phyloP scores from a whole-genome alignment of 768 basidiomycete species.

The Suillus discolor region DNA sequence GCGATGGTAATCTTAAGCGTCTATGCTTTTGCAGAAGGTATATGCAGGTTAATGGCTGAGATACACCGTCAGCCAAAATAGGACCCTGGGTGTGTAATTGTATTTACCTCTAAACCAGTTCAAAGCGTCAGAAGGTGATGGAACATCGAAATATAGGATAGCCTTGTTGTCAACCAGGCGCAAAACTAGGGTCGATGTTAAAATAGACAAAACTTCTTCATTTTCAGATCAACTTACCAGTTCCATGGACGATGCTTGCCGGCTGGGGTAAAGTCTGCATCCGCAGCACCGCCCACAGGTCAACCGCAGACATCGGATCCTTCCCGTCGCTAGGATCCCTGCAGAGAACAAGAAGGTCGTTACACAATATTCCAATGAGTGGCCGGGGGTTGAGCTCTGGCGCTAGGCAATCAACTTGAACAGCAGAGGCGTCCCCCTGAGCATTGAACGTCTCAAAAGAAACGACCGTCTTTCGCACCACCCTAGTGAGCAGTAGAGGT shows the following conservation, averaged over 20 bases:
- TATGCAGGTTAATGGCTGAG: constrained; percentile 86
- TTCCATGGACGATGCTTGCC: constrained; percentile 87
- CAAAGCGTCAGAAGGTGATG: constrained; percentile 80
- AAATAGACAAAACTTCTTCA: not conserved
- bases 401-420: constrained; percentile 89
- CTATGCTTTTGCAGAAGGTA: constrained; percentile 79
- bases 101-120: constrained; percentile 86
- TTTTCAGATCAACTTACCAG: constrained; percentile 48
- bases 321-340: constrained; percentile 82
- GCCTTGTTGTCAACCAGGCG: constrained; percentile 92
- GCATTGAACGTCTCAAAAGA: constrained; percentile 81
- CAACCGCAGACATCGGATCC: constrained; percentile 74
- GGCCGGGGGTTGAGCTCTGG: constrained; percentile 83
- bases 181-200: constrained; percentile 51
- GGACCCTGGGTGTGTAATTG: not conserved
- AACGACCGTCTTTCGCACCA: constrained; percentile 82
- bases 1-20: constrained; percentile 20
- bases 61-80: constrained; percentile 6
- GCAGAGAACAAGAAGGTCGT: constrained; percentile 91
- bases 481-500: constrained; percentile 78
- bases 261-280: constrained; percentile 94
- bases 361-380: constrained; percentile 84
- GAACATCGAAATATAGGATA: constrained; percentile 86
- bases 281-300: constrained; percentile 95
- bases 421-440: constrained; percentile 74